Percentiles rank a stretch among this genome's conserved stretches.
phyloP scores from a whole-genome alignment of 1,139 yeast species.

The Suhomyces kunorum region DNA sequence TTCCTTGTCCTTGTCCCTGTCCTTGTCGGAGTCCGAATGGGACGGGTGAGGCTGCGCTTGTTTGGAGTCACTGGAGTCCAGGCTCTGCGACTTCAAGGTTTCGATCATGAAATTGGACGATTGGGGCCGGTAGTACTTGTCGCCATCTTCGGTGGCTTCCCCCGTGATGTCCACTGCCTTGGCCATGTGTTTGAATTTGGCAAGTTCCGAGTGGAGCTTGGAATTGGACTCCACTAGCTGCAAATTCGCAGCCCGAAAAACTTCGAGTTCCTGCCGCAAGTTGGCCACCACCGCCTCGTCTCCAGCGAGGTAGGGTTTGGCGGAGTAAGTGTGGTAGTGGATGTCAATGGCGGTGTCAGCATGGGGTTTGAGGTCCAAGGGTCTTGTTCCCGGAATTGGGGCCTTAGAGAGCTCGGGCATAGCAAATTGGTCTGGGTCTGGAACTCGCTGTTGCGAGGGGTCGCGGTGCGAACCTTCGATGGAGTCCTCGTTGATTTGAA shows the following conservation, averaged over 20 bases:
- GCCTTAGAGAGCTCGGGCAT: slow-evolving; percentile 1
- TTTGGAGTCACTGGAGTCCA: slow-evolving; percentile 6
- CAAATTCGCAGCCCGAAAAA: slow-evolving; percentile 20
- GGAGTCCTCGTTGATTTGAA: slow-evolving; percentile 33
- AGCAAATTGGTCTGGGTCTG: background rate
- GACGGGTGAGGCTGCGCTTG: background rate
- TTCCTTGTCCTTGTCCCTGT: slow-evolving; percentile 2
- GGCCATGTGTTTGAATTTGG: slow-evolving; percentile 4
- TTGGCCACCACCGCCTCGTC: slow-evolving; percentile 2
- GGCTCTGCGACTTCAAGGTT: slow-evolving; percentile 23
- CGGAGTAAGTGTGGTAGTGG: slow-evolving; percentile 6
- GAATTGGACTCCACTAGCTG: slow-evolving; percentile 23
- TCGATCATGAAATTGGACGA: slow-evolving; percentile 51
- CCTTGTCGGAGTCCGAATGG: slow-evolving; percentile 2
- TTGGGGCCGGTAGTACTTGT: slow-evolving; percentile 53
- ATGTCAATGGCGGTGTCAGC: slow-evolving; percentile 4
- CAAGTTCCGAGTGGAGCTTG: slow-evolving; percentile 19
- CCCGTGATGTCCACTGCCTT: slow-evolving; percentile 15
- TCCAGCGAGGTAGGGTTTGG: slow-evolving; percentile 1
- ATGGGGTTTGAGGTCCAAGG: slow-evolving; percentile 3
- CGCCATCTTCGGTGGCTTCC: slow-evolving; percentile 27
- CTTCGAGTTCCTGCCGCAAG: slow-evolving; percentile 12
- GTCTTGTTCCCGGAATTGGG: slow-evolving; percentile 1
- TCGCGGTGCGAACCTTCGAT: slow-evolving; percentile 5
- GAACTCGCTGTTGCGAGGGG: background rate